phyloP scores from a whole-genome alignment of 495 filamentous ascomycete species.

The Tuber borchii region DNA sequence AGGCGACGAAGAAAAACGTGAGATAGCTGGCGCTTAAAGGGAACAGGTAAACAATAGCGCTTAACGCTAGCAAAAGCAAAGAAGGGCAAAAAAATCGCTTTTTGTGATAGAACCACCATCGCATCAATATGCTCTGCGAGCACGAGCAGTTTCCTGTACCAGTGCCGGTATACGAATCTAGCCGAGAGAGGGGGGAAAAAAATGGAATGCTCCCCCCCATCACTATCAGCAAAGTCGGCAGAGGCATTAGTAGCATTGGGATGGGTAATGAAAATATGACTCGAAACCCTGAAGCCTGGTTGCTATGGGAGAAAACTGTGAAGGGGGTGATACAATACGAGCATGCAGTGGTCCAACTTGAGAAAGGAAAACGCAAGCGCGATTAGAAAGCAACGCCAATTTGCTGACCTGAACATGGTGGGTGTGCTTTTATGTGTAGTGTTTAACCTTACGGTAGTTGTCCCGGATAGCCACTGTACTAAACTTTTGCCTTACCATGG shows the following conservation, averaged over 20 bases:
- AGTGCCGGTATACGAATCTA: not conserved
- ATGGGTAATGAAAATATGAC: not conserved
- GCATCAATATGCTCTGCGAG: not conserved
- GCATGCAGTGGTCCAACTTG: not conserved
- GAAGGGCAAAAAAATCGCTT: not conserved
- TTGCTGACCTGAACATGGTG: not conserved
- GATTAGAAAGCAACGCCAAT: not conserved
- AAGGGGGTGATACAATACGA: not conserved
- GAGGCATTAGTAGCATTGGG: not conserved
- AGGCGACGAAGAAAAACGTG: not conserved
- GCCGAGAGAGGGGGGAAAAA: not conserved
- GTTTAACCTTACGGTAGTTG: not conserved
- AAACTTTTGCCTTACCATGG: not conserved
- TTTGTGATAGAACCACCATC: not conserved
- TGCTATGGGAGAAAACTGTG: not conserved
- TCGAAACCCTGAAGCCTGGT: slow-evolving; percentile 2
- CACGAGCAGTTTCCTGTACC: not conserved
- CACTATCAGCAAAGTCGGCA: not conserved
- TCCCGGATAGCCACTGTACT: not conserved
- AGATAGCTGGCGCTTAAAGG: not conserved
- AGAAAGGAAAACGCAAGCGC: not conserved
- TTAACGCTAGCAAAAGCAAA: not conserved
- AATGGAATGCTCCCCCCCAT: not conserved
- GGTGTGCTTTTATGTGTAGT: not conserved
- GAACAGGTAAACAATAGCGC: not conserved